Percentiles rank a stretch among this genome's conserved stretches.
These are phyloP conservation scores for Cryptosporidium parvum DNA, from an alignment of 169 alveolate genomes.

Conservation along the genomic window DNA sequence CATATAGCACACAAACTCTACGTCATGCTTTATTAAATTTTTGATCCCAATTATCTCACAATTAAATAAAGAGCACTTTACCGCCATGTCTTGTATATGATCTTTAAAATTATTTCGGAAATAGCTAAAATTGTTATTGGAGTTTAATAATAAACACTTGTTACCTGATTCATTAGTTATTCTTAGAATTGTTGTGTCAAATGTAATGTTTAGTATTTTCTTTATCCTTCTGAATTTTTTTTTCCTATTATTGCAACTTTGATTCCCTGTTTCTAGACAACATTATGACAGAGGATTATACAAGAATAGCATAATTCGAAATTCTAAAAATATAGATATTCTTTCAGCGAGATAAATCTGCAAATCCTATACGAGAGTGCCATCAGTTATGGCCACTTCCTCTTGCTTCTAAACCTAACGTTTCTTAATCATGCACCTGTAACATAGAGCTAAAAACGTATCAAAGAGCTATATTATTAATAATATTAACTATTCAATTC, in stretches of 20 bases:
- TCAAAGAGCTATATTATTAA: too few species aligned
- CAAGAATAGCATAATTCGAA: too few species aligned
- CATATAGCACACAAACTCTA: slow-evolving; percentile 73
- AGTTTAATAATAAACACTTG: not conserved
- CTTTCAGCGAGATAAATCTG: not conserved
- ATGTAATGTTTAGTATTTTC: not conserved
- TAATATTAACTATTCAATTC: not conserved
- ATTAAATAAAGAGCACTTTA: slow-evolving; percentile 3
- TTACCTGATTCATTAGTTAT: not conserved
- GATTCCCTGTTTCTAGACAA: not conserved
- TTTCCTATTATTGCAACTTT: too few species aligned
- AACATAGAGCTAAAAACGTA: not conserved
- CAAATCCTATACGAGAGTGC: not conserved
- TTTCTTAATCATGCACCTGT: not conserved
- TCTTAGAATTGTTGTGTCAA: too few species aligned
- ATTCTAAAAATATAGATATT: too few species aligned
- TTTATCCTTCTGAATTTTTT: too few species aligned
- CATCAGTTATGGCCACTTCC: too few species aligned
- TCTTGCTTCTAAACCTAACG: too few species aligned
- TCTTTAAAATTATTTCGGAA: slow-evolving; percentile 19
- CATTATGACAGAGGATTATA: not conserved
- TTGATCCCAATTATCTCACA: slow-evolving; percentile 55
- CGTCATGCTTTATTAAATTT: slow-evolving; percentile 63
- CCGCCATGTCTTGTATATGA: slow-evolving; percentile 72
- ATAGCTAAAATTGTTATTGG: not conserved